phyloP scores from a whole-genome alignment of 2,329 filamentous ascomycete species.

The Xylaria hypoxylon region DNA sequence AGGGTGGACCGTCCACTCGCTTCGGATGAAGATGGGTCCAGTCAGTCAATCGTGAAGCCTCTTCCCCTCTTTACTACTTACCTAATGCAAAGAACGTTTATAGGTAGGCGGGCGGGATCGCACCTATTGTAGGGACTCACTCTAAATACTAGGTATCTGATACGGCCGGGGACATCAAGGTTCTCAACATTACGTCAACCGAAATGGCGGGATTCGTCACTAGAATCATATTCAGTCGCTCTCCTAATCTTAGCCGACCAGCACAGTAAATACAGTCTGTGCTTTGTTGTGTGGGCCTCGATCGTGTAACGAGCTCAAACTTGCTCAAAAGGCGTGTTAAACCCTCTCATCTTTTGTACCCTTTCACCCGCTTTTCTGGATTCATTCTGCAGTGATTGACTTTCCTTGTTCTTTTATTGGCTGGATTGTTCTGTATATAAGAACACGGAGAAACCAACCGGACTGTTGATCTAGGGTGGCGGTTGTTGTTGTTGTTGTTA shows the following conservation, averaged over 20 bases:
- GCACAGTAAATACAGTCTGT: conserved; percentile 18
- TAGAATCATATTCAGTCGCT: not conserved
- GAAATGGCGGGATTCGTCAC: not conserved
- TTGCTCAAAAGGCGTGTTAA: conserved; percentile 45
- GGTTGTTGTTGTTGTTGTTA: not conserved
- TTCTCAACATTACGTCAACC: conserved; percentile 21
- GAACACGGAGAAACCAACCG: too few relatives aligned
- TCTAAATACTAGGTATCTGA: not conserved
- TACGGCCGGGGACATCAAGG: conserved; percentile 26
- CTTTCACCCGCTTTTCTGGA: not conserved
- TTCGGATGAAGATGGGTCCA: not conserved
- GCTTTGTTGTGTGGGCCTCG: conserved; percentile 20
- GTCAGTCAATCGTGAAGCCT: not conserved
- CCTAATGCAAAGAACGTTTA: too few relatives aligned
- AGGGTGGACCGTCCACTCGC: conserved; percentile 1
- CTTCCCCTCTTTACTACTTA: not conserved
- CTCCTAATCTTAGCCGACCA: not conserved
- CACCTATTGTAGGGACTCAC: not conserved
- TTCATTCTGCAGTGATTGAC: not conserved
- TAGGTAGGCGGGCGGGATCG: too few relatives aligned
- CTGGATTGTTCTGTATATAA: not conserved
- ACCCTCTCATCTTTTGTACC: conserved; percentile 7
- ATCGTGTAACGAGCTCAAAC: conserved; percentile 48
- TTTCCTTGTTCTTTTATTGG: not conserved
- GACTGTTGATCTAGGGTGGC: not conserved